Evolutionary conservation across 805 yeast species (phyloP), one percentile per base, ranked within the genome.

Genomic region (Kuraishia piskuri): DNA sequence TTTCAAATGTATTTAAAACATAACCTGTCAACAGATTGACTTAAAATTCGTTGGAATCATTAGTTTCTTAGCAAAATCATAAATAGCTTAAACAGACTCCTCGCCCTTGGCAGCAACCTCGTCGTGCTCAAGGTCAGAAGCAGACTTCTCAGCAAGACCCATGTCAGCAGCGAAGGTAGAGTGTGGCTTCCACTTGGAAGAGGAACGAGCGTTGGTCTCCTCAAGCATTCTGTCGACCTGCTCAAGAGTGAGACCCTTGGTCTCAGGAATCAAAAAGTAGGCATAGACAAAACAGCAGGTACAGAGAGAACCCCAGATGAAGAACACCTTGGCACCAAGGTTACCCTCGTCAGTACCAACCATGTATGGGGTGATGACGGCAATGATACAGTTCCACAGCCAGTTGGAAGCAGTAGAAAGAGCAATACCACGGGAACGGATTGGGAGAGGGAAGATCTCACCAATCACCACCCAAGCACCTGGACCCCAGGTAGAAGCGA

Each of bases 401-500:
- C 94, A 88, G 71, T 87, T 87, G 49, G 90, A 80, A 36, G 91
- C 87, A 21, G 87, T 84, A 17, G 87, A 78, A 52, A 86, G 66
- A 26, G 88, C 81, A 54, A 85, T 80, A 54, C 88, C 88, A 65
- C 83, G 83, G 53, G 88, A 87, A 66, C 95, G 80, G 57, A 84
- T 80, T 66, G 85, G 80, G 52, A 87, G 79, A 57, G 91, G 88
- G 77, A 78, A 87, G 50, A 78, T 70, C 61, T 80, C 86, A 61
- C 83, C 82, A 61, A 72, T 68, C 53, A 79, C 67, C 49, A 80
- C 88, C 91, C 92, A 88, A 46, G 80, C 82, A 56, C 79, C 81
- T 45, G 94, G 90, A 65, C 92, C 92, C 92, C 94, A 88, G 23
- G 92, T 79, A 3, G 88, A 76, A 8, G 94, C 95, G 71, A 86